phyloP scores from a whole-genome alignment of 2,329 filamentous ascomycete genomes.

The Remersonia thermophila region DNA sequence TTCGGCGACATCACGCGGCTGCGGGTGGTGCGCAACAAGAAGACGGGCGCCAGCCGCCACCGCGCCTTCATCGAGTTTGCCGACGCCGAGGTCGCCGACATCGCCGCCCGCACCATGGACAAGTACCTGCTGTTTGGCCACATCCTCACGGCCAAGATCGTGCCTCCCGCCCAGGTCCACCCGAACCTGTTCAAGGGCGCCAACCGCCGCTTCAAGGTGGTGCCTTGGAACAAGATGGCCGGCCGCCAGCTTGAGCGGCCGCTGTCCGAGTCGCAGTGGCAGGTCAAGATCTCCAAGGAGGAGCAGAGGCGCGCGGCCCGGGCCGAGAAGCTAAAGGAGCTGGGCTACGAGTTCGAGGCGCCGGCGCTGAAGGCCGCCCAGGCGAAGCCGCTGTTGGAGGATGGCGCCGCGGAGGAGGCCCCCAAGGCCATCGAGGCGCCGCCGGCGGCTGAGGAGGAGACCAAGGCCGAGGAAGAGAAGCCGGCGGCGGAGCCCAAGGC shows the following conservation, averaged over 20 bases:
- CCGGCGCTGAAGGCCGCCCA: constrained; percentile 52
- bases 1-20: constrained; percentile 73
- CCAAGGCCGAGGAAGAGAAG: constrained; percentile 27
- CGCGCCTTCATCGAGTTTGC: constrained; percentile 90
- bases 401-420: constrained; percentile 21
- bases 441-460: constrained; percentile 13
- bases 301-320: constrained; percentile 55
- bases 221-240: constrained; percentile 79
- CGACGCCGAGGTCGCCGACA: constrained; percentile 65
- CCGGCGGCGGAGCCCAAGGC: constrained; percentile 17
- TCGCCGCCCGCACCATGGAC: constrained; percentile 93
- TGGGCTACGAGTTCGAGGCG: constrained; percentile 74
- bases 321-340: constrained; percentile 60
- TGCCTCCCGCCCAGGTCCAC: constrained; percentile 67
- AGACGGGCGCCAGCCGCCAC: constrained; percentile 84
- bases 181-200: constrained; percentile 79
- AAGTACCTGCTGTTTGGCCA: constrained; percentile 94
- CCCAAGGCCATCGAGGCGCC: constrained; percentile 27
- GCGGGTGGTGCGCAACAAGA: constrained; percentile 80
- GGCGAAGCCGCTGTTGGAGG: constrained; percentile 25
- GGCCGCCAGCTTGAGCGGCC: constrained; percentile 63
- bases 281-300: constrained; percentile 61
- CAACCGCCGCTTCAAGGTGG: constrained; percentile 76
- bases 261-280: constrained; percentile 64
- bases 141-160: constrained; percentile 74